Evolutionary conservation across 805 yeast genomes (phyloP), one percentile per base, ranked within the genome.

Genomic region (Saccharomycopsis selenospora): DNA sequence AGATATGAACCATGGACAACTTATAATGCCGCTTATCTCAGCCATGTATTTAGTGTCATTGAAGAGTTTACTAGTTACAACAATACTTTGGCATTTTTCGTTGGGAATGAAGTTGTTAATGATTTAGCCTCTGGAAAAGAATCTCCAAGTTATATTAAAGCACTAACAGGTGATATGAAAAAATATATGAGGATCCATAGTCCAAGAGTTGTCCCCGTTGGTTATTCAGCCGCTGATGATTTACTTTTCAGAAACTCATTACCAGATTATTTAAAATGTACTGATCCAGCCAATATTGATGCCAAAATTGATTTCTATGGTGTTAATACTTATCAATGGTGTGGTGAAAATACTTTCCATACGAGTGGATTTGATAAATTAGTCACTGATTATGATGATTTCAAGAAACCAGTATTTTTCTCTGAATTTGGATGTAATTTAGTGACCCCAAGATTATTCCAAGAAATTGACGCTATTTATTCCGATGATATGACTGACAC

Each of bases 151-250:
- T 91, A 79, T 60, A 70, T 91, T 40, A 87, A 88, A 58, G 89
- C 86, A 0, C 73, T 90, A 25, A 70, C 88, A 3, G 71, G 91
- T 43, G 97, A 91, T 65, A 75, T 91, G 69, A 90, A 90, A 63
- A 66, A 67, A 25, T 91, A 84, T 61, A 80, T 87, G 52, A 61
- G 66, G 6, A 57, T 61, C 24, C 77, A 86, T 57, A 65, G 79
- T 3, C 74, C 79, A 1, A 73, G 99, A 48, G 59, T 59, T 11
- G 76, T 91, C 14, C 98, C 98, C 0, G 86, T 91, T 30, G 98
- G 98, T 0, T 91, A 91, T 63, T 88, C 97, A 0, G 97, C 98
- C 0, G 98, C 97, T 1, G 98, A 91, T 66, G 97, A 90, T 59
- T 71, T 90, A 51, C 66, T 72, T 45, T 90, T 77, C 64, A 72